Evolutionary conservation across 129 eudicot species (phyloP).

Genomic region (Helianthus tuberosus): DNA sequence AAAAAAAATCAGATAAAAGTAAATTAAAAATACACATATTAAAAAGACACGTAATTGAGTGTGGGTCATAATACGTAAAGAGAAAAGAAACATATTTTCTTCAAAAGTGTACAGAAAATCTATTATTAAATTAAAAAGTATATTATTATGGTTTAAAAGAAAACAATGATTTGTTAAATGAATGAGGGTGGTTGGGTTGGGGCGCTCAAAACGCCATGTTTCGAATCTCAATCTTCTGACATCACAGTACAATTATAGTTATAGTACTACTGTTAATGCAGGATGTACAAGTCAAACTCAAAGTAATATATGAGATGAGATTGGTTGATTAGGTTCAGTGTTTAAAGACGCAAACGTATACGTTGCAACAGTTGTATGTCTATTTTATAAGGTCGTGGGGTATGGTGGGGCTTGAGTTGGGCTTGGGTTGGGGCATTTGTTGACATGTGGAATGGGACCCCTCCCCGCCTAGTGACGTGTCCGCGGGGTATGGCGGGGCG

Average conservation of each 20-base stretch:
- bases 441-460: no score
- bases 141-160: not conserved
- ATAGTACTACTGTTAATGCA: not conserved
- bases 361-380: not conserved
- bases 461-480: no score
- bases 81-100: not conserved
- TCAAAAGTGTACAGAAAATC: not conserved
- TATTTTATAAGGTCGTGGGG: no score
- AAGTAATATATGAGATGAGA: slow-evolving; percentile 20
- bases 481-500: no score
- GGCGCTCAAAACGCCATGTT: slow-evolving; percentile 34
- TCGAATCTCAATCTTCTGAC: slow-evolving; percentile 31
- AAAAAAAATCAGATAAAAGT: no score
- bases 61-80: no score
- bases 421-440: no score
- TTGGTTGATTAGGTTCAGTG: slow-evolving; percentile 21
- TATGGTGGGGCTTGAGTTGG: no score
- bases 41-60: no score
- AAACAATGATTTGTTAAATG: slow-evolving; percentile 1
- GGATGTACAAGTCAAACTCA: slow-evolving; percentile 8
- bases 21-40: no score
- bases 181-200: slow-evolving; percentile 29
- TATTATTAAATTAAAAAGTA: not conserved
- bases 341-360: slow-evolving; percentile 12
- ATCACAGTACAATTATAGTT: slow-evolving; percentile 26